Conservation (phyloP, 23 red algal genomes). For the Agarophyton chilense region DNA sequence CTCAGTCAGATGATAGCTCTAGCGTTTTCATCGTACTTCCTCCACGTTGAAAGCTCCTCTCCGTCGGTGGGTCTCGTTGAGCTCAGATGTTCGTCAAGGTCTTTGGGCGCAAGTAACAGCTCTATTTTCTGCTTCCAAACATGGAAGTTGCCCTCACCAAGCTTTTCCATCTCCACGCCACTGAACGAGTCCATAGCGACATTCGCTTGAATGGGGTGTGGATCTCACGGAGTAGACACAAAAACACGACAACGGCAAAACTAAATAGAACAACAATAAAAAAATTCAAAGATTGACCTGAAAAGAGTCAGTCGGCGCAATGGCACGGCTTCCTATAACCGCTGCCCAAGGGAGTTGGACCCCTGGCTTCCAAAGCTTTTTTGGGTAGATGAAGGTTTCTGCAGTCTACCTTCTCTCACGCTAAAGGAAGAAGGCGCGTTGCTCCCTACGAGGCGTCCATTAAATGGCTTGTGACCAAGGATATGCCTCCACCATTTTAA, state of each 20-base stretch:
- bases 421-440: background rate
- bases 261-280: background rate
- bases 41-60: conserved; percentile 6
- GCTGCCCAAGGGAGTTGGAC: background rate
- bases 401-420: conserved; percentile 18
- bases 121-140: conserved; percentile 40
- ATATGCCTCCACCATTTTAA: conserved; percentile 8
- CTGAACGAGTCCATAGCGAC: background rate
- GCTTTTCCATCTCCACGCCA: conserved; percentile 16
- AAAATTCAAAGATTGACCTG: no score
- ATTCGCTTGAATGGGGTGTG: background rate
- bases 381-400: conserved; percentile 26
- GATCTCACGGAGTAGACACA: background rate
- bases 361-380: conserved; percentile 6
- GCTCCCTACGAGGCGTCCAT: conserved; percentile 13
- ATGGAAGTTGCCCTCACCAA: conserved; percentile 26
- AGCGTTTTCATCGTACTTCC: conserved; percentile 29
- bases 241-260: background rate
- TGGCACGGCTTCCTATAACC: background rate
- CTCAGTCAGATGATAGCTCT: conserved; percentile 37
- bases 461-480: conserved; percentile 19
- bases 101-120: conserved; percentile 13
- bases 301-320: background rate
- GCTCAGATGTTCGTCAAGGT: conserved; percentile 32
- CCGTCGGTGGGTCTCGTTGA: background rate